Conservation (phyloP, 768 basidiomycete genomes). For the Boletellus ananiceps region DNA sequence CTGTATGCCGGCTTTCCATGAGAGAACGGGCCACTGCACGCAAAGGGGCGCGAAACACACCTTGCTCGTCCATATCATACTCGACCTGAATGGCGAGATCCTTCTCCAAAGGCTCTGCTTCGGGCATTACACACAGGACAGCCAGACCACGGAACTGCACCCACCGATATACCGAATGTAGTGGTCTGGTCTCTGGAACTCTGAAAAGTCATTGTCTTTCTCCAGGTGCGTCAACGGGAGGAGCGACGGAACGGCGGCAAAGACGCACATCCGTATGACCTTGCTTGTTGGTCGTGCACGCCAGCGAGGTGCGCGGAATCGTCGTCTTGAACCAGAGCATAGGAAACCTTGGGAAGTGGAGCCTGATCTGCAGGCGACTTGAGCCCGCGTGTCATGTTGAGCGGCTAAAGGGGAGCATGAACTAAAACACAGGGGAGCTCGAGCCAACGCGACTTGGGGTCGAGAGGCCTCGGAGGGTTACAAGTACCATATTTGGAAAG, state of each 20-base stretch:
- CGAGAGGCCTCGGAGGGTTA: slow-evolving; percentile 1
- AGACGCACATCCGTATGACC: slow-evolving; percentile 70
- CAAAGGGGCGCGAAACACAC: slow-evolving; percentile 34
- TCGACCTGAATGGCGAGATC: slow-evolving; percentile 93
- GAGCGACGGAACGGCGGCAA: not conserved
- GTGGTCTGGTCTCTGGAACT: slow-evolving; percentile 73
- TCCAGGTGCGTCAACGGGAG: slow-evolving; percentile 16
- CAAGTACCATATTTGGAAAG: slow-evolving; percentile 18
- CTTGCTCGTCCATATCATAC: slow-evolving; percentile 99
- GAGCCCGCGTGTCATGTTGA: slow-evolving; percentile 37
- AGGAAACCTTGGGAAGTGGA: slow-evolving; percentile 62
- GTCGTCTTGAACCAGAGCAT: slow-evolving; percentile 61
- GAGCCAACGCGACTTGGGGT: slow-evolving; percentile 10
- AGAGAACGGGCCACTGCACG: not conserved
- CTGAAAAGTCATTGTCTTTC: slow-evolving; percentile 61
- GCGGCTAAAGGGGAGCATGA: not conserved
- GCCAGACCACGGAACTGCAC: slow-evolving; percentile 14
- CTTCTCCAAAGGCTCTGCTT: slow-evolving; percentile 81
- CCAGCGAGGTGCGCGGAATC: slow-evolving; percentile 56
- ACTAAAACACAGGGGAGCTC: slow-evolving; percentile 16
- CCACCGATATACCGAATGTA: slow-evolving; percentile 90
- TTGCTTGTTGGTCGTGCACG: slow-evolving; percentile 56
- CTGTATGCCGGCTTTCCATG: slow-evolving; percentile 36
- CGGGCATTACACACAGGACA: slow-evolving; percentile 5
- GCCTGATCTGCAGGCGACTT: slow-evolving; percentile 34